Base-by-base conservation (phyloP, 352 stramenopile species). In the Plasmopara muralis region DNA sequence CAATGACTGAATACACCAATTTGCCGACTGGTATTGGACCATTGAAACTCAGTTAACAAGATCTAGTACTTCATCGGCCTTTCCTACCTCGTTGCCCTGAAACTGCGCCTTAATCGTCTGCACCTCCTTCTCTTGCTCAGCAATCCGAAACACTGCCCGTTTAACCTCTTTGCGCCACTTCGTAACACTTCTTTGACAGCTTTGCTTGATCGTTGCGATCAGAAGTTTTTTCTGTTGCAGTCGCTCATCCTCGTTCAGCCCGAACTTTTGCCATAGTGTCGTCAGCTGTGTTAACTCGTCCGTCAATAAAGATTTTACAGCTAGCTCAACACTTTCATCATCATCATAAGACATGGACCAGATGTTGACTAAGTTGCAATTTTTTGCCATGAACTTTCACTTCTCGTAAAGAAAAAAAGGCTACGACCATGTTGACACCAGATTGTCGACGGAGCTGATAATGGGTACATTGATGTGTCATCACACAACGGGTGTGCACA, bases 181-280 rank as follows among this genome's bases (percentile, higher is more conserved):
- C 0, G 1, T 8, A 18, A 72, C 48, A 55, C 41, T 50, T 1
- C 4, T 9, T 15, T 49, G 35, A 54, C 53, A 55, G 51, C 47
- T 64, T 50, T 64, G 50, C 15, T 62, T 37, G 13, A 76, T 43
- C 18, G 18, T 51, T 35, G 57, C 49, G 15, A 62, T 31, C 53
- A 71, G 25, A 38, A 57, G 25, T 12, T 42, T 60, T 48, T 55
- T 64, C 51, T 25, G 20, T 25, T 25, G 20, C 20, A 25, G 20
- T 25, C 20, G 20, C 20, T 25, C 20, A 25, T 81, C 43, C 7
- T 42, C 34, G 0, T 57, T 49, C 41, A 81, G 34, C 2, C 70
- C 70, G 29, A 81, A 60, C 10, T 45, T 18, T 14, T 37, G 38
- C 70, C 70, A 81, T 8, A 81, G 51, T 42, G 55, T 47, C n/a